Evolutionary conservation across 1,284 basidiomycete species (phyloP), one percentile per base, ranked within the genome.

Genomic region (Rhodotorula sp.): DNA sequence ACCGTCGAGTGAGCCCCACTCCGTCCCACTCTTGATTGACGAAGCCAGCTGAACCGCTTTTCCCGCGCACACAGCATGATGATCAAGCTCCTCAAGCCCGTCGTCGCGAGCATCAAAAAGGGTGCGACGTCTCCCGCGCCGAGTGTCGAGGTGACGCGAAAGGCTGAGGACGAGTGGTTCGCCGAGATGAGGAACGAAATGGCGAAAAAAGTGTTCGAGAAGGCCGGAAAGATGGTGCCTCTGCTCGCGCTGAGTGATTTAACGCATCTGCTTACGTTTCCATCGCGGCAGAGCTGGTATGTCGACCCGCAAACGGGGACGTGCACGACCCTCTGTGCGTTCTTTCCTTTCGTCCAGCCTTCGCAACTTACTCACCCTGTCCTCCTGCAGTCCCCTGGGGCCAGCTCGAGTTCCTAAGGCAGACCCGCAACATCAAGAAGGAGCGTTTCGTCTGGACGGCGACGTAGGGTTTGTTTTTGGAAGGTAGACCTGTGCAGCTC

Each of bases 131-230:
- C 39, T 11, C 52, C 60, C 8, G 66, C 71, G 9, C 71, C 74
- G 7, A 51, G 54, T 11, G 69, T 75, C 20, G 69, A 69, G 39
- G 74, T 75, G 7, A 71, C 62, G 22, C 47, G 44, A 22, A 58
- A 46, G 30, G 74, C 72, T 13, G 68, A 75, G 49, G 54, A 66
- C 24, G 59, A 59, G 34, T 75, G 66, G 65, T 69, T 64, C 51
- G 32, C 48, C 13, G 29, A 5, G 19, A 30, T 75, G 52, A 19
- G 74, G 5, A 34, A 24, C 1, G 63, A 67, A 58, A 75, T 75
- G 74, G 55, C 34, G 24, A 49, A 57, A 32, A 71, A 52, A 48
- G 58, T 75, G 1, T 75, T 69, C 69, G 74, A 75, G 62, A 58
- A 55, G 39, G 59, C 67, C 3, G 63, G 68, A 8, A 62, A 56